These are phyloP conservation scores for Hypoxylon subgilvum DNA, from an alignment of 495 filamentous ascomycete species.

Conservation along the genomic window DNA sequence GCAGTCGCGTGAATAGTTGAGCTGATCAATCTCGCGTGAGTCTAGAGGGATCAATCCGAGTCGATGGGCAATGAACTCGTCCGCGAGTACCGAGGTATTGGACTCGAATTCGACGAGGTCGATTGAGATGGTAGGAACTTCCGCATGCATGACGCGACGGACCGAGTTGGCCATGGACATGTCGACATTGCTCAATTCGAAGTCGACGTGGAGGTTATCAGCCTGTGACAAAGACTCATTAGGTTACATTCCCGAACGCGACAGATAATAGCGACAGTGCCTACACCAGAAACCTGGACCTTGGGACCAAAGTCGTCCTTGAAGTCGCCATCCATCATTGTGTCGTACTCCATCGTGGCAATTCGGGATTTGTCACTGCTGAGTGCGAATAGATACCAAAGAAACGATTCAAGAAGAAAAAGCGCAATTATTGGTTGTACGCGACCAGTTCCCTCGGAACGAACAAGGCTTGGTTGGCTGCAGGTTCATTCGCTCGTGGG, in stretches of 20 bases:
- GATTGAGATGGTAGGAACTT: slow-evolving; percentile 93
- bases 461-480: too few relatives aligned
- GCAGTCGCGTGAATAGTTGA: slow-evolving; percentile 92
- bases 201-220: slow-evolving; percentile 74
- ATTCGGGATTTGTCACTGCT: background rate
- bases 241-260: slow-evolving; percentile 1
- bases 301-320: slow-evolving; percentile 59
- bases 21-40: slow-evolving; percentile 78
- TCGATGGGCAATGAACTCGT: slow-evolving; percentile 94
- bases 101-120: slow-evolving; percentile 90
- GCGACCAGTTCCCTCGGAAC: too few relatives aligned
- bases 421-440: too few relatives aligned
- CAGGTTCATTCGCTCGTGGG: too few relatives aligned
- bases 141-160: slow-evolving; percentile 88
- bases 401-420: slow-evolving; percentile 19
- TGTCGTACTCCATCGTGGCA: slow-evolving; percentile 68
- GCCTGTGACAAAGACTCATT: slow-evolving; percentile 55
- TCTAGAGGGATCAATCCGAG: slow-evolving; percentile 89
- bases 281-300: slow-evolving; percentile 74
- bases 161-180: slow-evolving; percentile 93
- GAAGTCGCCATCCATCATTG: slow-evolving; percentile 68
- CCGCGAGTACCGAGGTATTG: slow-evolving; percentile 92
- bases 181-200: slow-evolving; percentile 78
- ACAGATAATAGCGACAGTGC: slow-evolving; percentile 26
- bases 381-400: slow-evolving; percentile 11